phyloP scores from a whole-genome alignment of 805 yeast species.

The Nakazawaea molendinolei region DNA sequence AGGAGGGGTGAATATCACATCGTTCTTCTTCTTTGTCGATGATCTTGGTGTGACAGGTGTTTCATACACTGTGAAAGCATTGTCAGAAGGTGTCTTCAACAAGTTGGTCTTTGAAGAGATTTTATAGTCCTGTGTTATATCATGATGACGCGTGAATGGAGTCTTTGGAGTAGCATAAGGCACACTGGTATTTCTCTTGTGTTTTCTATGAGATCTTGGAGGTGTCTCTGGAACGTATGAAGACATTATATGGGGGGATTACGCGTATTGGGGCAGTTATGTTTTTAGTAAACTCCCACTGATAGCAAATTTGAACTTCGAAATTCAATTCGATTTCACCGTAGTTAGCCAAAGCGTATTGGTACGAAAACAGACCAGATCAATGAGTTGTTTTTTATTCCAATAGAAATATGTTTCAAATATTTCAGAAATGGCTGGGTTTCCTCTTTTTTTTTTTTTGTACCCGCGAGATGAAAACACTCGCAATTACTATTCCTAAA shows the following conservation, averaged over 20 bases:
- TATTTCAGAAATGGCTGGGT: neutral
- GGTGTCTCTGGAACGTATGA: slow-evolving; percentile 11
- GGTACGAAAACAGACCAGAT: neutral
- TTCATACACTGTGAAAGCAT: slow-evolving; percentile 10
- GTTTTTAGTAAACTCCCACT: too few relatives aligned
- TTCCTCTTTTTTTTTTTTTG: slow-evolving; percentile 2
- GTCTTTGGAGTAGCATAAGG: slow-evolving; percentile 10
- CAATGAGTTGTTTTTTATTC: neutral
- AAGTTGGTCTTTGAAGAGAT: slow-evolving; percentile 8
- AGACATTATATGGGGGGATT: too few relatives aligned
- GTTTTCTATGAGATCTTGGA: slow-evolving; percentile 11
- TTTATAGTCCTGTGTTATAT: slow-evolving; percentile 5
- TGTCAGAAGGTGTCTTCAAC: slow-evolving; percentile 4
- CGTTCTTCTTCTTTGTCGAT: neutral
- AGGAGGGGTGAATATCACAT: slow-evolving; percentile 6
- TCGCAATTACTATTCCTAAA: slow-evolving; percentile 5
- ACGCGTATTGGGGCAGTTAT: neutral
- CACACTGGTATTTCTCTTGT: slow-evolving; percentile 1
- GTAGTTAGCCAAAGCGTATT: too few relatives aligned
- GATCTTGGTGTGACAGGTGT: slow-evolving; percentile 11
- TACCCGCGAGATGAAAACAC: slow-evolving; percentile 2
- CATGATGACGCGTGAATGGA: slow-evolving; percentile 7
- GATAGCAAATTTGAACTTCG: too few relatives aligned
- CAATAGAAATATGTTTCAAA: neutral
- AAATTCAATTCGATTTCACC: too few relatives aligned